Evolutionary conservation across 805 yeast species (phyloP).

Genomic region (Metschnikowia henanensis): DNA sequence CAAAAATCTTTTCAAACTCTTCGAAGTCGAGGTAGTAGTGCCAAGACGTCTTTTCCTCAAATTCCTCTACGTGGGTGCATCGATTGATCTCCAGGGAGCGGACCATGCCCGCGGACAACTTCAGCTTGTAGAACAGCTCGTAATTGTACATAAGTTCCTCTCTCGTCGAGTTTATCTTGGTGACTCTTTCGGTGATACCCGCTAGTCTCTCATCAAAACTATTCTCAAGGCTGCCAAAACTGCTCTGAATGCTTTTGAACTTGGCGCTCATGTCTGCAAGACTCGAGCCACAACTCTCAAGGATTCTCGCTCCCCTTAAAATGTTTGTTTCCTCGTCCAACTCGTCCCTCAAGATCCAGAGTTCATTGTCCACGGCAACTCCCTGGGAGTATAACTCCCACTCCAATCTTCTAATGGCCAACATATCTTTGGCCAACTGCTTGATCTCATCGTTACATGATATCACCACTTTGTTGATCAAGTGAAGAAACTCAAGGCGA

Average conservation of each 20-base stretch:
- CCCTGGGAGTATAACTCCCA: conserved; percentile 7
- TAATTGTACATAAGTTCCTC: background rate
- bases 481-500: background rate
- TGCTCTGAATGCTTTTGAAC: background rate
- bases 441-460: conserved; percentile 4
- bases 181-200: background rate
- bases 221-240: background rate
- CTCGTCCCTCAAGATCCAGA: conserved; percentile 1
- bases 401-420: conserved; percentile 1
- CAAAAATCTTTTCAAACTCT: background rate
- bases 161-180: background rate
- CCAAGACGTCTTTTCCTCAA: conserved; percentile 1
- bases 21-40: background rate
- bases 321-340: background rate
- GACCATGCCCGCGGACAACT: background rate
- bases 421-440: conserved; percentile 2
- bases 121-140: background rate
- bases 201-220: background rate
- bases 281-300: background rate
- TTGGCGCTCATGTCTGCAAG: conserved; percentile 1
- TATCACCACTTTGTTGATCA: background rate
- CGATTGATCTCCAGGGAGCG: background rate
- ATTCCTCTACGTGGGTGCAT: conserved; percentile 7
- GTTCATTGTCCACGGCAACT: conserved; percentile 7
- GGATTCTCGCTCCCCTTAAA: background rate